phyloP scores from a whole-genome alignment of 768 basidiomycete genomes.

The Boletus coccyginus region DNA sequence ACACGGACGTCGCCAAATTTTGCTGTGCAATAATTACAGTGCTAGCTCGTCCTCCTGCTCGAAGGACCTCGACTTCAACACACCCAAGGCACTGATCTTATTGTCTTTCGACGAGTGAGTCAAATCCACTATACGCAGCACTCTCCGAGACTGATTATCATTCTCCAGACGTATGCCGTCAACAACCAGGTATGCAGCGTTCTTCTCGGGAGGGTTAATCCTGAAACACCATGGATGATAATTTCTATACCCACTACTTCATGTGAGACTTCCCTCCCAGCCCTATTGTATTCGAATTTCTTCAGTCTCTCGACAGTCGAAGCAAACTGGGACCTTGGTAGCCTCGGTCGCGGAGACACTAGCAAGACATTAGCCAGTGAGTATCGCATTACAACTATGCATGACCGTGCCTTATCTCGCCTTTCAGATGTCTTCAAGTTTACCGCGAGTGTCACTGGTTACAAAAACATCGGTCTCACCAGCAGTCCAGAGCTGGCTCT shows the following conservation, averaged over 20 bases:
- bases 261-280: too few relatives aligned
- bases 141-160: neutral
- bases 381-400: too few relatives aligned
- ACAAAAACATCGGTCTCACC: slow-evolving; percentile 33
- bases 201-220: slow-evolving; percentile 38
- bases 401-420: too few relatives aligned
- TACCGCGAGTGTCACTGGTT: slow-evolving; percentile 35
- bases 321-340: too few relatives aligned
- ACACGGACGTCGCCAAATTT: slow-evolving; percentile 49
- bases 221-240: too few relatives aligned
- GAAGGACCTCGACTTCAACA: slow-evolving; percentile 50
- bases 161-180: slow-evolving; percentile 23
- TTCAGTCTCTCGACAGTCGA: too few relatives aligned
- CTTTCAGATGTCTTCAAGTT: too few relatives aligned
- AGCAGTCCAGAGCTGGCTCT: slow-evolving; percentile 28
- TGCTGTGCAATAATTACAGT: slow-evolving; percentile 43
- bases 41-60: slow-evolving; percentile 51
- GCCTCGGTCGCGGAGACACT: too few relatives aligned
- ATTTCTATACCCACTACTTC: too few relatives aligned
- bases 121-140: neutral
- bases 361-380: too few relatives aligned
- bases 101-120: too few relatives aligned
- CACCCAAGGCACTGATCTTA: neutral
- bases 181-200: slow-evolving; percentile 44
- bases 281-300: too few relatives aligned